A percentile compares a stretch with the other conserved stretches of the same genome.
These are phyloP conservation scores for Kluyveromyces dobzhanskii DNA, from an alignment of 805 yeast genomes.

Conservation along the genomic window DNA sequence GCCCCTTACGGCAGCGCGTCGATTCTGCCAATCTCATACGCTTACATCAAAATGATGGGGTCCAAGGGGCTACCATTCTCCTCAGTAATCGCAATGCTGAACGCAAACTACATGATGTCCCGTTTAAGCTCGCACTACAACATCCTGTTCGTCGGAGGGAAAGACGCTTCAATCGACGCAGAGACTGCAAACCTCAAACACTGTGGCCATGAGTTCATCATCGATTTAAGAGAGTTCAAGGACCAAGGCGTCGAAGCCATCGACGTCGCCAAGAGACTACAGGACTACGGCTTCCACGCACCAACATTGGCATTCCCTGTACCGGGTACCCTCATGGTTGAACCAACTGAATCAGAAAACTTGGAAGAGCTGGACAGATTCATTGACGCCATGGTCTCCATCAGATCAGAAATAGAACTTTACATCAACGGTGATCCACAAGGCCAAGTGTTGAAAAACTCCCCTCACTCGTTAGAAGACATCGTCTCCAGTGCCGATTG, in stretches of 20 bases:
- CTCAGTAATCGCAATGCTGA: conserved; percentile 85
- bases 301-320: conserved; percentile 99
- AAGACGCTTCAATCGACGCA: conserved; percentile 11
- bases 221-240: conserved; percentile 84
- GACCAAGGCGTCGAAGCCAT: conserved; percentile 80
- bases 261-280: conserved; percentile 93
- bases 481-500: conserved; percentile 62
- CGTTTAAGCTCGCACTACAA: conserved; percentile 62
- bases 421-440: conserved; percentile 57
- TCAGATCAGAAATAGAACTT: conserved; percentile 72
- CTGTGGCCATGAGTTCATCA: conserved; percentile 95
- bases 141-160: conserved; percentile 54
- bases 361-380: conserved; percentile 84
- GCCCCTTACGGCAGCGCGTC: conserved; percentile 97
- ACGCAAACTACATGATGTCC: conserved; percentile 92
- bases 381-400: conserved; percentile 76
- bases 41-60: conserved; percentile 93
- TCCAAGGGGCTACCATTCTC: conserved; percentile 73
- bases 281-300: conserved; percentile 97
- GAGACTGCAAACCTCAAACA: conserved; percentile 43
- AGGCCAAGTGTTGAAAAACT: conserved; percentile 70
- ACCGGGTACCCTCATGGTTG: conserved; percentile 94
- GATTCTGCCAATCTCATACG: conserved; percentile 86
- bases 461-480: conserved; percentile 88
- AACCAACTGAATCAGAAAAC: conserved; percentile 95